phyloP scores from a whole-genome alignment of 306 rosid genomes.

The Corylus heterophylla region DNA sequence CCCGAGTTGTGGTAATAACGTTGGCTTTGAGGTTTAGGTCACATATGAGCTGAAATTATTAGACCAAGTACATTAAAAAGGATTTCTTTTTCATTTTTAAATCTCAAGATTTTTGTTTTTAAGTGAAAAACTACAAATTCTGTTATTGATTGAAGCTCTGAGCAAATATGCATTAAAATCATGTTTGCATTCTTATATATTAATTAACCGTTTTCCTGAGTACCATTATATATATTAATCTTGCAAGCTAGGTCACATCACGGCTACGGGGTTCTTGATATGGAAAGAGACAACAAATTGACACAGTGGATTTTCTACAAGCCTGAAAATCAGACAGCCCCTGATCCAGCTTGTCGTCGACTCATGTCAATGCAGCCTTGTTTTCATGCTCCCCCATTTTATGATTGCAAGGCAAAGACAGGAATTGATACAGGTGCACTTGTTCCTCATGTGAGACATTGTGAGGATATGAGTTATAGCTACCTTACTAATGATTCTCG shows the following conservation, averaged over 20 bases:
- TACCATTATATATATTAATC: background rate
- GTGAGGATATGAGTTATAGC: slow-evolving; percentile 56
- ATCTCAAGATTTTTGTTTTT: background rate
- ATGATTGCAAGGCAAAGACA: slow-evolving; percentile 70
- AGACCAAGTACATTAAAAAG: slow-evolving; percentile 8
- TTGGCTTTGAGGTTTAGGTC: background rate
- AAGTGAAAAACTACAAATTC: background rate
- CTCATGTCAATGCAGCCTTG: slow-evolving; percentile 84
- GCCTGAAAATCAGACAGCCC: slow-evolving; percentile 61
- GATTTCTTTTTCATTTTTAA: background rate
- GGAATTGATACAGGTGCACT: slow-evolving; percentile 59
- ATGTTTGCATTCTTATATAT: background rate
- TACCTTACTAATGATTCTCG: background rate
- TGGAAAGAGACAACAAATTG: slow-evolving; percentile 3
- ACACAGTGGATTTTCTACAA: slow-evolving; percentile 73
- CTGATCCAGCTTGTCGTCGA: slow-evolving; percentile 56
- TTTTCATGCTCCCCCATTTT: slow-evolving; percentile 77
- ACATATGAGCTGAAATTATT: slow-evolving; percentile 5
- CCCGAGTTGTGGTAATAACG: slow-evolving; percentile 5
- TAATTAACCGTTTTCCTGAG: too few species aligned
- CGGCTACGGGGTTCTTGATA: too few species aligned
- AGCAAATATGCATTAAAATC: background rate
- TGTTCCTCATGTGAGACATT: slow-evolving; percentile 73
- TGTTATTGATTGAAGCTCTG: background rate
- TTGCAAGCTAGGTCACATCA: too few species aligned